Evolutionary conservation across 2,329 filamentous ascomycete genomes (phyloP).

Genomic region (Aspergillus sp.): DNA sequence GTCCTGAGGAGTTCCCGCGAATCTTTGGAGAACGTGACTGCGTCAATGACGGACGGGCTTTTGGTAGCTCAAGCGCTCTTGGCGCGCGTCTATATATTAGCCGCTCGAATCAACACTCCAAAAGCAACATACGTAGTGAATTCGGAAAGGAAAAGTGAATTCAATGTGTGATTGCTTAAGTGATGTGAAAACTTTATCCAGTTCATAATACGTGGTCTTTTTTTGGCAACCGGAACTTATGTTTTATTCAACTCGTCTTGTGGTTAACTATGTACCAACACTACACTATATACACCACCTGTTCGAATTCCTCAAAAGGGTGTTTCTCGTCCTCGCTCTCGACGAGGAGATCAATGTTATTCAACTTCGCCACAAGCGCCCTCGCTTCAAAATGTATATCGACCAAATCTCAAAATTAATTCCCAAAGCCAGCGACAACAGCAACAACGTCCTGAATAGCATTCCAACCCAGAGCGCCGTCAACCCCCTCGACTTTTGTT

Average conservation of each 20-base stretch:
- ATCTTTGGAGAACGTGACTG: slow-evolving; percentile 1
- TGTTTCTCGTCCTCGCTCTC: background rate
- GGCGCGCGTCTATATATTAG: slow-evolving; percentile 9
- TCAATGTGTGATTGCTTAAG: background rate
- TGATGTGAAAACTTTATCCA: background rate
- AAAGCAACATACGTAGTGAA: no score
- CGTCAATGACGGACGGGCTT: background rate
- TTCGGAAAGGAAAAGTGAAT: background rate
- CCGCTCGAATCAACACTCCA: background rate
- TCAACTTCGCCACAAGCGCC: slow-evolving; percentile 34
- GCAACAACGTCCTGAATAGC: slow-evolving; percentile 3
- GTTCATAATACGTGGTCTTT: background rate
- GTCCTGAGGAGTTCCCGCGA: background rate
- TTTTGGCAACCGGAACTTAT: background rate
- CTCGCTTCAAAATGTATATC: slow-evolving; percentile 17
- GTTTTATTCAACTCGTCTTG: background rate
- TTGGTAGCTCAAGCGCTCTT: slow-evolving; percentile 3
- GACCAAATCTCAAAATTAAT: slow-evolving; percentile 4
- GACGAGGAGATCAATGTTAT: background rate
- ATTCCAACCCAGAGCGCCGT: slow-evolving; percentile 7
- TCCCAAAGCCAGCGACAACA: slow-evolving; percentile 2
- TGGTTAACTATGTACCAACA: background rate
- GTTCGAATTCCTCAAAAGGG: background rate
- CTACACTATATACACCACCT: slow-evolving; percentile 1
- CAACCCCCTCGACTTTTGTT: slow-evolving; percentile 12